A percentile compares a stretch with the other conserved stretches of the same genome.
phyloP scores from a whole-genome alignment of 345 rosid species.

The Chamaenerion angustifolium region DNA sequence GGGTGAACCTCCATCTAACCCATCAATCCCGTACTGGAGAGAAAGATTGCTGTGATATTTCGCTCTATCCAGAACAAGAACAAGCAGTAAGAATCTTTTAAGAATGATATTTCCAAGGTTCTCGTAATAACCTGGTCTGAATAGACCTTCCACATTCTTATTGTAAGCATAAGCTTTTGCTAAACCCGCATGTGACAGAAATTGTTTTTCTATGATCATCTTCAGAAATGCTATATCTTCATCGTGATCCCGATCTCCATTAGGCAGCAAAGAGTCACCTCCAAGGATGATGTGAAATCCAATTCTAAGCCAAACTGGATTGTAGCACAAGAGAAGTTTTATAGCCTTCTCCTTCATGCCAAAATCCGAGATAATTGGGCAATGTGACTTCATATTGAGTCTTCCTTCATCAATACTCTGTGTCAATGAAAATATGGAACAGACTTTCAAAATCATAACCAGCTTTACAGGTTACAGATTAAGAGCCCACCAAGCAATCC shows the following conservation, averaged over 20 bases:
- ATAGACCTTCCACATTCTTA: conserved; percentile 86
- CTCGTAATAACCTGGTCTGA: conserved; percentile 90
- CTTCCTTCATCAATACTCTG: conserved; percentile 91
- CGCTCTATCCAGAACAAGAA: conserved; percentile 67
- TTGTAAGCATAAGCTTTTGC: conserved; percentile 76
- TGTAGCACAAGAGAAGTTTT: conserved; percentile 51
- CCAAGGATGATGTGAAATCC: conserved; percentile 68
- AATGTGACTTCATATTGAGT: conserved; percentile 70
- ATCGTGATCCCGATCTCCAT: conserved; percentile 30
- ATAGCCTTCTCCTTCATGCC: conserved; percentile 75
- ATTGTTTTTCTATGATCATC: conserved; percentile 66
- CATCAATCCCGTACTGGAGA: conserved; percentile 80
- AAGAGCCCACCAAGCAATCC: too few relatives aligned
- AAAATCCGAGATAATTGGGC: conserved; percentile 81
- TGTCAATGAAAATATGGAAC: not conserved
- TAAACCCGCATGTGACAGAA: conserved; percentile 54
- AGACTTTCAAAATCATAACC: not conserved
- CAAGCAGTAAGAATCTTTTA: conserved; percentile 77
- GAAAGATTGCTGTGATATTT: conserved; percentile 64
- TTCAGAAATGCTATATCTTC: conserved; percentile 59
- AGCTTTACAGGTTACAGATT: too few relatives aligned
- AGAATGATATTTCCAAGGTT: conserved; percentile 59
- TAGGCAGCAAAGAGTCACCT: conserved; percentile 62
- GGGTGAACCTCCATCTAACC: conserved; percentile 89
- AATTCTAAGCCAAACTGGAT: conserved; percentile 72